These are phyloP conservation scores for Claviceps arundinis DNA, from an alignment of 2,329 filamentous ascomycete species.

Conservation along the genomic window DNA sequence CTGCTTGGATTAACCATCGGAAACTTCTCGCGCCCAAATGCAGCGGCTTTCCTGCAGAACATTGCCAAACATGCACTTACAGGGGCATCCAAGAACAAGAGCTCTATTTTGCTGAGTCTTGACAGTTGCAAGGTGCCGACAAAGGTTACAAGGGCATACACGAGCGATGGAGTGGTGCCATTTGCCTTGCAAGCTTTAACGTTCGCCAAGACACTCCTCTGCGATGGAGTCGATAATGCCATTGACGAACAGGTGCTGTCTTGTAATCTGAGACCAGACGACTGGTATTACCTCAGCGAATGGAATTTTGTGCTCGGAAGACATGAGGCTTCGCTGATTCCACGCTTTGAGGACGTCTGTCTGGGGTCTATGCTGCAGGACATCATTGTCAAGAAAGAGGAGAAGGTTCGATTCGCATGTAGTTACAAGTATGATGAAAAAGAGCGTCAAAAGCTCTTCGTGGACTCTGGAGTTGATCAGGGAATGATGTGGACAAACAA, in stretches of 20 bases:
- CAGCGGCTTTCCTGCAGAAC: not conserved
- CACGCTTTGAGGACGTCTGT: not conserved
- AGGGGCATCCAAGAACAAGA: not conserved
- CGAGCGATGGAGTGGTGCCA: not conserved
- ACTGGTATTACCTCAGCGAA: not conserved
- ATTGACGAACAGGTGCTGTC: not conserved
- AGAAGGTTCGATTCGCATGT: not conserved
- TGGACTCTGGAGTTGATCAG: not conserved
- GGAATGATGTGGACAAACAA: not conserved
- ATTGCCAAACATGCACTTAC: not conserved
- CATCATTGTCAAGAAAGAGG: not conserved
- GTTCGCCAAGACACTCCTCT: not conserved
- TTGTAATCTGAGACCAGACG: not conserved
- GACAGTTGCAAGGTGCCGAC: slow-evolving; percentile 1
- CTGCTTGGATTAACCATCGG: slow-evolving; percentile 1
- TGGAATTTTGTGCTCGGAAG: slow-evolving; percentile 1
- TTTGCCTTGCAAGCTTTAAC: slow-evolving; percentile 1
- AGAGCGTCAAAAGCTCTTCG: not conserved
- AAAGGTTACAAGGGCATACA: not conserved
- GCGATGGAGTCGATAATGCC: too few relatives aligned
- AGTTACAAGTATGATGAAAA: not conserved
- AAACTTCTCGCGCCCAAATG: not conserved
- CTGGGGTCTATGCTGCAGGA: not conserved
- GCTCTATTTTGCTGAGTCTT: not conserved
- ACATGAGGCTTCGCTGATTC: not conserved